Evolutionary conservation across 2,329 filamentous ascomycete species (phyloP), one percentile per base, ranked within the genome.

Genomic region (Cryphonectria carpinicola): DNA sequence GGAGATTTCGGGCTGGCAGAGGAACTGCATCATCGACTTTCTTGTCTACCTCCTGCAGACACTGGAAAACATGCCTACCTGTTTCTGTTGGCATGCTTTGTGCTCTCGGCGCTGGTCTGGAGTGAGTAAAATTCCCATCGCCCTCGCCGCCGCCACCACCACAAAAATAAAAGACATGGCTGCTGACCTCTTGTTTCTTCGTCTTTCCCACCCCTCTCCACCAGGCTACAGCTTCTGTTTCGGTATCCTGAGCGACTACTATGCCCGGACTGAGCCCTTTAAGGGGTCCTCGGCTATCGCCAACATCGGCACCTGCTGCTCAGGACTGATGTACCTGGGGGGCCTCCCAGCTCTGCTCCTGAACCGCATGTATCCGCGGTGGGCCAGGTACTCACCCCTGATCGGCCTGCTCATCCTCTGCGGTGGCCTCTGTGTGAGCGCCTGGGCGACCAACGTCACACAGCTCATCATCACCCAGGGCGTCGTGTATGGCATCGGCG

Each of bases 231-330:
- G 89, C 0, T 89, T 90, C 69, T 85, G 89, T 0, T 93, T 90
- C 77, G 91, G 91, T 60, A 85, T 93, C 35, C 93, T 93, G 76
- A 90, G 93, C 74, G 85, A 90, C 66, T 91, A 92, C 78, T 93
- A 93, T 77, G 86, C 83, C 49, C 85, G 82, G 1, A 84, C 90
- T 70, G 83, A 84, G 5, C 86, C 88, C 1, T 93, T 93, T 69
- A 79, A 81, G 4, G 84, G 84, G 2, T 83, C 84, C 0, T 81
- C 83, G 39, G 81, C 84, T 60, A 88, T 92, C 65, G 85, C 90
- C 41, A 82, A 89, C 19, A 88, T 93, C 68, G 71, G 71, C 43
- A 71, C 71, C 17, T 69, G 66, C 65, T 71, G 71, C 61, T 72
- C 71, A 10, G 71, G 87, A 4, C 81, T 89, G 72, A 88, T 88